Conservation (phyloP, 2,329 filamentous ascomycete species). For the Claviceps africana region DNA sequence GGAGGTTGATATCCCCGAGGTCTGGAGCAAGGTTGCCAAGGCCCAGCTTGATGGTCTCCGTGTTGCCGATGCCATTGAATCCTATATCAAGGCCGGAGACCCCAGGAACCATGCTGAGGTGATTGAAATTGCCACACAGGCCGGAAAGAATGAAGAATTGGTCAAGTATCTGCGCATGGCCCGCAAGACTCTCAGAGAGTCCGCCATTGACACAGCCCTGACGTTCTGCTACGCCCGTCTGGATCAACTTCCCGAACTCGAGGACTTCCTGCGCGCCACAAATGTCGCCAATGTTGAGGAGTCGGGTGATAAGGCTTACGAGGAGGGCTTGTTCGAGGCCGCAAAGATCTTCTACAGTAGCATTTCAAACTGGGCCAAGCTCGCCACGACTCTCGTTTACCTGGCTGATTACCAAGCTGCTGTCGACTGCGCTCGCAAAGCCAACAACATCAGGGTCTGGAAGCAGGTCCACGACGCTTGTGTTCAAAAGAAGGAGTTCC, state of each 20-base stretch:
- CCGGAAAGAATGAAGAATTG: constrained; percentile 94
- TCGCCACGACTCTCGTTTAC: constrained; percentile 94
- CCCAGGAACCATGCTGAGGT: constrained; percentile 90
- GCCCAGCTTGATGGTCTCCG: constrained; percentile 93
- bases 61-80: constrained; percentile 83
- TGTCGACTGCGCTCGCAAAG: constrained; percentile 94
- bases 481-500: constrained; percentile 96
- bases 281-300: constrained; percentile 95
- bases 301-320: constrained; percentile 95
- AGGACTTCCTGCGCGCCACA: constrained; percentile 85
- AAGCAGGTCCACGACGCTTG: constrained; percentile 96
- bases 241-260: constrained; percentile 80
- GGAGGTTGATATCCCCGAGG: constrained; percentile 81
- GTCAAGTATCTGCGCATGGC: constrained; percentile 96
- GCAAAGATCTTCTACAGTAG: constrained; percentile 98
- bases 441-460: constrained; percentile 99
- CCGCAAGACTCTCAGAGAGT: constrained; percentile 88
- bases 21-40: constrained; percentile 98
- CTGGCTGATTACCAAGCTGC: constrained; percentile 93
- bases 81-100: constrained; percentile 90
- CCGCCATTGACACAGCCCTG: constrained; percentile 81
- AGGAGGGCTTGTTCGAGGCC: constrained; percentile 84
- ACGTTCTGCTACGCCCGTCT: constrained; percentile 89
- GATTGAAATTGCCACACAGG: constrained; percentile 87
- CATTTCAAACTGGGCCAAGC: constrained; percentile 99